Conservation (phyloP, 2,329 filamentous ascomycete genomes). For the Colletotrichum orbiculare region DNA sequence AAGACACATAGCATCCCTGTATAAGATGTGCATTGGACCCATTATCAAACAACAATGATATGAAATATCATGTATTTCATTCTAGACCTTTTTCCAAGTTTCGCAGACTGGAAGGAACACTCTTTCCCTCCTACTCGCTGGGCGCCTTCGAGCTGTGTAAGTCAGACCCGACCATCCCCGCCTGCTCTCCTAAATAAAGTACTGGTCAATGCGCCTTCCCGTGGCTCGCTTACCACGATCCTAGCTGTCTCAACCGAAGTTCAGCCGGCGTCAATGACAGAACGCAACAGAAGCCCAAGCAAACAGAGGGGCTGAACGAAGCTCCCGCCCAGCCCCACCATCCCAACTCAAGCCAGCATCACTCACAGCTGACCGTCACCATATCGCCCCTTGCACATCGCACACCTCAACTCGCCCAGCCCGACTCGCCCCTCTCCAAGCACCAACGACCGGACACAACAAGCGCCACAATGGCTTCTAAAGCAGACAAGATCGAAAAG, state of each 20-base stretch:
- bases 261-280: constrained; percentile 12
- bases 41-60: too few relatives aligned
- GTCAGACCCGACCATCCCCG: not conserved
- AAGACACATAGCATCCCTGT: too few relatives aligned
- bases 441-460: not conserved
- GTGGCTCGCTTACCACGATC: not conserved
- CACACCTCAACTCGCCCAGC: constrained; percentile 2
- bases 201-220: constrained; percentile 14
- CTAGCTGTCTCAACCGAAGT: not conserved
- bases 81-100: too few relatives aligned
- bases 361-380: not conserved
- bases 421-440: not conserved
- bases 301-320: constrained; percentile 17
- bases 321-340: constrained; percentile 5
- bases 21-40: too few relatives aligned
- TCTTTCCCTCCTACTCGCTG: too few relatives aligned
- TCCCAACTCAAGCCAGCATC: constrained; percentile 1
- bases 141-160: too few relatives aligned
- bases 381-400: constrained; percentile 9
- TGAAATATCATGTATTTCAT: too few relatives aligned
- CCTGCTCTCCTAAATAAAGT: not conserved
- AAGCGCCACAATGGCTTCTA: constrained; percentile 28
- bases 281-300: constrained; percentile 2
- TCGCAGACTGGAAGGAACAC: too few relatives aligned
- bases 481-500: constrained; percentile 61